Evolutionary conservation across 2,329 filamentous ascomycete species (phyloP).

Genomic region (Aspergillus pseudoglaucus): DNA sequence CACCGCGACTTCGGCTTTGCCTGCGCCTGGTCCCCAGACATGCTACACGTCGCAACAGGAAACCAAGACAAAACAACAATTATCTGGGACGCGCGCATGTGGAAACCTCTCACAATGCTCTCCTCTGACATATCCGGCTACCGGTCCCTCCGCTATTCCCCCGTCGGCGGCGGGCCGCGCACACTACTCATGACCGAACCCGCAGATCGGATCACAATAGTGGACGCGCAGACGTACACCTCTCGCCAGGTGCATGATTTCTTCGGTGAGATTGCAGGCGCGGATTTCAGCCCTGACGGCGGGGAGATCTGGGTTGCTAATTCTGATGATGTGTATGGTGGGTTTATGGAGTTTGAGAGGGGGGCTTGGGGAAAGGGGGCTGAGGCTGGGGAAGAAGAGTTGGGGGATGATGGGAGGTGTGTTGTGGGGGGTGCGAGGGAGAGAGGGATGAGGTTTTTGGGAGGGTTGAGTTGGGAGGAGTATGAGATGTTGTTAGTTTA

Average conservation of each 20-base stretch:
- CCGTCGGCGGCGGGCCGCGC: conserved; percentile 38
- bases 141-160: conserved; percentile 38
- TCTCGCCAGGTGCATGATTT: conserved; percentile 40
- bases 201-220: conserved; percentile 39
- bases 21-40: conserved; percentile 42
- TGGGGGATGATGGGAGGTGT: conserved; percentile 32
- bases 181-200: conserved; percentile 39
- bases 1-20: conserved; percentile 42
- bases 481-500: conserved; percentile 30
- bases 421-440: conserved; percentile 25
- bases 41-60: conserved; percentile 42
- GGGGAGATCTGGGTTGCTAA: conserved; percentile 39
- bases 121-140: conserved; percentile 41
- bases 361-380: conserved; percentile 31
- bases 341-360: conserved; percentile 40
- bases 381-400: conserved; percentile 26
- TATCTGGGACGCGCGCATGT: conserved; percentile 41
- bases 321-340: conserved; percentile 37
- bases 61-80: conserved; percentile 43
- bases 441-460: conserved; percentile 27
- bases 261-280: conserved; percentile 41
- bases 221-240: conserved; percentile 39
- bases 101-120: conserved; percentile 33
- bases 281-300: conserved; percentile 38
- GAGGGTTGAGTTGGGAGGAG: conserved; percentile 27